Conservation (phyloP, 2,329 filamentous ascomycete genomes). For the Periconia sp. region DNA sequence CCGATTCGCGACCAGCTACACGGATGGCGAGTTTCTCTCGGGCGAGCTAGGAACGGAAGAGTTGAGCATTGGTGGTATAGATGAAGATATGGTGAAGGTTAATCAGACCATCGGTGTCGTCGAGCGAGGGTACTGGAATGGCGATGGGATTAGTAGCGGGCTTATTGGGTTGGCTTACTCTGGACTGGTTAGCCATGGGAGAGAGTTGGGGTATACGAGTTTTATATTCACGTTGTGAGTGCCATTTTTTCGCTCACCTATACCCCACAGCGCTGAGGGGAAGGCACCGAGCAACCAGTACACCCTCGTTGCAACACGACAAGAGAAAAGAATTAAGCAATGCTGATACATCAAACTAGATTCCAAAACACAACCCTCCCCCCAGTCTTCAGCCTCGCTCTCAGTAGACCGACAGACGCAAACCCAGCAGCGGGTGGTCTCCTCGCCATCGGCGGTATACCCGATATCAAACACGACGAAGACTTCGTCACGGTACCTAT, state of each 20-base stretch:
- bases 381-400: slow-evolving; percentile 27
- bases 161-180: slow-evolving; percentile 31
- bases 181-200: slow-evolving; percentile 15
- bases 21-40: slow-evolving; percentile 25
- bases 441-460: slow-evolving; percentile 36
- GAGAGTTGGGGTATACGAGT: slow-evolving; percentile 21
- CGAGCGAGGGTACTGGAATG: slow-evolving; percentile 28
- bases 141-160: slow-evolving; percentile 30
- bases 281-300: no score
- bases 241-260: background rate
- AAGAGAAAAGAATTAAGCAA: slow-evolving; percentile 11
- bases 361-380: slow-evolving; percentile 14
- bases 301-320: background rate
- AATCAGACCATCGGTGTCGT: slow-evolving; percentile 31
- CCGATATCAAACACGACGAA: slow-evolving; percentile 14
- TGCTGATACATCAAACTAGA: slow-evolving; percentile 3
- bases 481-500: slow-evolving; percentile 22
- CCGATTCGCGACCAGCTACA: slow-evolving; percentile 23
- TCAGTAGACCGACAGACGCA: slow-evolving; percentile 16
- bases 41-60: slow-evolving; percentile 24
- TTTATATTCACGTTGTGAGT: slow-evolving; percentile 28
- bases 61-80: slow-evolving; percentile 17
- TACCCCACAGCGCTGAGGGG: no score
- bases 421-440: slow-evolving; percentile 20
- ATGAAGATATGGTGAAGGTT: slow-evolving; percentile 12